Conservation (phyloP, 306 rosid genomes). For the Phaseolus lunatus region DNA sequence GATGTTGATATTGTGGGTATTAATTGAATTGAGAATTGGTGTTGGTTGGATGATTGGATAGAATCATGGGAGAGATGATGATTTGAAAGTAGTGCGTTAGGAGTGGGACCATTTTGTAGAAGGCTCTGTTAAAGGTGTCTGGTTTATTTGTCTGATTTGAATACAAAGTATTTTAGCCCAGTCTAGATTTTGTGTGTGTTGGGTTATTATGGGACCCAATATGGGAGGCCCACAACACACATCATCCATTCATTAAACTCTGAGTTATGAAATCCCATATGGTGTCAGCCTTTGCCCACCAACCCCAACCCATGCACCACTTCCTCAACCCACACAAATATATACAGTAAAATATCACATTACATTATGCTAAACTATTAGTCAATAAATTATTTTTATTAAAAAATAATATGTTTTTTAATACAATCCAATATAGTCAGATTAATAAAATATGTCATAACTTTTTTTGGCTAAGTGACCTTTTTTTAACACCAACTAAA, state of each 20-base stretch:
- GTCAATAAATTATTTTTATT: no score
- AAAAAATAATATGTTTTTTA: no score
- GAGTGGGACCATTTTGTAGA: conserved; percentile 19
- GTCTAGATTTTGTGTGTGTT: conserved; percentile 8
- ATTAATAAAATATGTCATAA: no score
- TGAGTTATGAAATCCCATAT: background rate
- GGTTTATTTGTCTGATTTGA: background rate
- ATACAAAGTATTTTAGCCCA: background rate
- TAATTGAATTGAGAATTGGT: no score
- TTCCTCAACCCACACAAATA: no score
- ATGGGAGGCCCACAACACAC: background rate
- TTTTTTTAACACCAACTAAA: background rate
- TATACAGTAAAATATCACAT: no score
- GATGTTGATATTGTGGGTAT: conserved; percentile 9
- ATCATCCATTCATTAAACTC: background rate
- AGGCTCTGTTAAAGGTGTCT: background rate
- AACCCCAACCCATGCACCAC: background rate
- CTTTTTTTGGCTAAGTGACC: background rate
- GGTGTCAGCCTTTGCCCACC: background rate
- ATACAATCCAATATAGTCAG: no score
- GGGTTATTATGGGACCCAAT: conserved; percentile 22
- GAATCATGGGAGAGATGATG: background rate
- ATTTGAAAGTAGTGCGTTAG: conserved; percentile 2
- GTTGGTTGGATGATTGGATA: no score
- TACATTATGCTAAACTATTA: no score